Percentiles rank a stretch among this genome's conserved stretches.
Evolutionary conservation across 2,329 filamentous ascomycete species (phyloP).

Genomic region (Apiospora arundinis): DNA sequence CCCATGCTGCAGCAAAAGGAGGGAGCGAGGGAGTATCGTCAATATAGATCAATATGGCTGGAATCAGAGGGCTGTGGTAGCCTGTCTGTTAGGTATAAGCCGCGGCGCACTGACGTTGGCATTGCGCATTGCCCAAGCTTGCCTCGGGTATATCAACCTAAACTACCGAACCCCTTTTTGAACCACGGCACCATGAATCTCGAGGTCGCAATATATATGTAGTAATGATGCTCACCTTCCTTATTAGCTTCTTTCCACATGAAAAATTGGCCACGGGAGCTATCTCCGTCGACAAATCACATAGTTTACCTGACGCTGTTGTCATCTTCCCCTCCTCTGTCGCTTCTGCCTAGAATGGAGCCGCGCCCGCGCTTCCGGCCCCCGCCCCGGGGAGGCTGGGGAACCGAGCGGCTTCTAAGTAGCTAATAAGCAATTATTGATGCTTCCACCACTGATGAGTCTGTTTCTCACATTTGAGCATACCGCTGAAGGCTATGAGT

Average conservation of each 20-base stretch:
- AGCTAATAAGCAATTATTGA: neutral
- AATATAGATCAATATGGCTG: neutral
- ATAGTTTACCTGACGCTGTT: neutral
- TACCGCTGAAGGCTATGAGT: neutral
- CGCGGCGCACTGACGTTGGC: neutral
- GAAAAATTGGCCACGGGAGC: neutral
- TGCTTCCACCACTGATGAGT: neutral
- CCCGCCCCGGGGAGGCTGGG: neutral
- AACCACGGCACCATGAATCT: neutral
- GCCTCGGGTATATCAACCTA: neutral
- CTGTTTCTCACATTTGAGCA: neutral
- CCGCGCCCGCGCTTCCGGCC: neutral
- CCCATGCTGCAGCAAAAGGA: neutral
- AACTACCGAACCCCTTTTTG: neutral
- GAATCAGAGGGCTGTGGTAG: neutral
- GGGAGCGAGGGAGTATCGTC: neutral
- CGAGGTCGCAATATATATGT: neutral
- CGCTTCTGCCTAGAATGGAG: slow-evolving; percentile 16
- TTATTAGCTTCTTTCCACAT: neutral
- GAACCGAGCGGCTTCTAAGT: neutral
- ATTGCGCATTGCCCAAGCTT: neutral
- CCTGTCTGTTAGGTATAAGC: neutral
- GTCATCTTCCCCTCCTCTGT: slow-evolving; percentile 8
- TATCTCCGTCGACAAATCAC: neutral
- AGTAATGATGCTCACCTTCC: neutral